Percentiles rank a stretch among this genome's conserved stretches.
These are phyloP conservation scores for Podospora australis DNA, from an alignment of 495 filamentous ascomycete genomes.

Conservation along the genomic window DNA sequence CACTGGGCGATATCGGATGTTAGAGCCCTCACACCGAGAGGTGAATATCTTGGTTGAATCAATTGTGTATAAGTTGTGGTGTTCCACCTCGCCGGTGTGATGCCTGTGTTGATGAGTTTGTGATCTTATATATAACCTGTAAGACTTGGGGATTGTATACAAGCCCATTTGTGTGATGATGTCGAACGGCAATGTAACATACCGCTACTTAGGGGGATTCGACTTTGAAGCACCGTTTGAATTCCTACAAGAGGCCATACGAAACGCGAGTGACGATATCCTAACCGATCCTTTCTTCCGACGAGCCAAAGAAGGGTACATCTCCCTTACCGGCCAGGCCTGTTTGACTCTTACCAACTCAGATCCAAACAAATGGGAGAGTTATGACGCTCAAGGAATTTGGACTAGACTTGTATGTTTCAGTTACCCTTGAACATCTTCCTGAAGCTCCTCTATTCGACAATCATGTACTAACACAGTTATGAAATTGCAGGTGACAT, in stretches of 20 bases:
- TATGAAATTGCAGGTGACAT: constrained; percentile 5
- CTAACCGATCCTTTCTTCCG: neutral
- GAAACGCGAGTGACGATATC: constrained; percentile 5
- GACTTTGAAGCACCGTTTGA: neutral
- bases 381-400: constrained; percentile 2
- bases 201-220: constrained; percentile 5
- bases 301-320: neutral
- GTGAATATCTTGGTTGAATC: too few species aligned
- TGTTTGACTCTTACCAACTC: constrained; percentile 3
- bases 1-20: too few species aligned
- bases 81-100: too few species aligned
- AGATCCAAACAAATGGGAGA: neutral
- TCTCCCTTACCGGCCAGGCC: constrained; percentile 7
- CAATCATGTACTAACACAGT: neutral
- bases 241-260: constrained; percentile 2
- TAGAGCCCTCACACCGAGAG: too few species aligned
- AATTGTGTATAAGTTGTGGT: too few species aligned
- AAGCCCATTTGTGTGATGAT: too few species aligned
- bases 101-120: too few species aligned
- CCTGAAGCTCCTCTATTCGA: neutral
- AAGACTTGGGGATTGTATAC: too few species aligned
- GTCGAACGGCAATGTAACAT: constrained; percentile 7
- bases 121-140: too few species aligned
- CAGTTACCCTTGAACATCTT: neutral
- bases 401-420: constrained; percentile 11